Conservation (phyloP, 768 basidiomycete genomes). For the Lactarius hengduanensis region DNA sequence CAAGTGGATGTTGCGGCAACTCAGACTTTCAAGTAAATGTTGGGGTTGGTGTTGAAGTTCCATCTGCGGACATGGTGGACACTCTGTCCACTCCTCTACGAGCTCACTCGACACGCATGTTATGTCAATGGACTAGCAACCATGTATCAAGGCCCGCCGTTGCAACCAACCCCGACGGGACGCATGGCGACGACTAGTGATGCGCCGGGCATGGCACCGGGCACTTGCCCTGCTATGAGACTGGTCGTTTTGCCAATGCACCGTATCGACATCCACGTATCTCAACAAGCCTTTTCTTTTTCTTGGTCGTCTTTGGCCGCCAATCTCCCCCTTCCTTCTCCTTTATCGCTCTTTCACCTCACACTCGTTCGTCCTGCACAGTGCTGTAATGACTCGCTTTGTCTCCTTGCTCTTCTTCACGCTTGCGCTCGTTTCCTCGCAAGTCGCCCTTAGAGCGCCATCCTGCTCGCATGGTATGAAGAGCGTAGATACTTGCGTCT, state of each 20-base stretch:
- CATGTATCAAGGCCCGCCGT: not conserved
- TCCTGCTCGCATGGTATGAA: constrained; percentile 1
- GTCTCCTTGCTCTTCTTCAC: constrained; percentile 33
- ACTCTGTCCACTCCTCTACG: not conserved
- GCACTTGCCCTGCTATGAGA: not conserved
- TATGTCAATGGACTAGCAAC: not conserved
- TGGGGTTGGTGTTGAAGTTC: constrained; percentile 2
- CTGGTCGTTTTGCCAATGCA: not conserved
- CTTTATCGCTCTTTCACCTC: constrained; percentile 28
- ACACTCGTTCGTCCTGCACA: constrained; percentile 26
- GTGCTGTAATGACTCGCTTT: constrained; percentile 31
- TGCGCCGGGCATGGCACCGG: not conserved
- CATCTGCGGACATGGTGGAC: constrained; percentile 8
- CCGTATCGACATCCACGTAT: not conserved
- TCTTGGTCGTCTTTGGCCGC: constrained; percentile 32
- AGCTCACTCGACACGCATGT: not conserved
- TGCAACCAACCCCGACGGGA: not conserved
- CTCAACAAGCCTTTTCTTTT: constrained; percentile 9
- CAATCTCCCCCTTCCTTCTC: constrained; percentile 4
- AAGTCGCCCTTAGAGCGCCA: constrained; percentile 21
- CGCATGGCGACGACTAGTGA: not conserved
- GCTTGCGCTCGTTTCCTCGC: constrained; percentile 23
- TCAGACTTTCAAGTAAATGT: not conserved
- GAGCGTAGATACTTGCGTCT: constrained; percentile 12
- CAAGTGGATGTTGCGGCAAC: too few species aligned